Percentiles rank a stretch among this genome's conserved stretches.
Evolutionary conservation across 2,329 filamentous ascomycete species (phyloP).

Genomic region (Fusarium humuli): DNA sequence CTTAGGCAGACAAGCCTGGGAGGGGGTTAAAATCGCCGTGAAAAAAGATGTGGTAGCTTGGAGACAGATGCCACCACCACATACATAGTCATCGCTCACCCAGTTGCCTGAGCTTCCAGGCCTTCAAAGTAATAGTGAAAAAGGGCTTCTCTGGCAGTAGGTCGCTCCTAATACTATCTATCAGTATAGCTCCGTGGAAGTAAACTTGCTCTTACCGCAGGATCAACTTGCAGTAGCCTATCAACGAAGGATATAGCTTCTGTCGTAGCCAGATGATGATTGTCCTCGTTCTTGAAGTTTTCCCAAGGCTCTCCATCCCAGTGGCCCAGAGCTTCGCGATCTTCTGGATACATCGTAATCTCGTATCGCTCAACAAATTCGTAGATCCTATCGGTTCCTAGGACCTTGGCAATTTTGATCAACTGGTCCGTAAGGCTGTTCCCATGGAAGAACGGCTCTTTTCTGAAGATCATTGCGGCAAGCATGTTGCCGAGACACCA

Average conservation of each 20-base stretch:
- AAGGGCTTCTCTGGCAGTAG: constrained; percentile 11
- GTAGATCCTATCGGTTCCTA: constrained; percentile 94
- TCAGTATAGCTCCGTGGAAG: fast-evolving
- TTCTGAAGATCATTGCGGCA: constrained; percentile 98
- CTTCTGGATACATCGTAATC: constrained; percentile 94
- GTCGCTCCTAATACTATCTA: background rate
- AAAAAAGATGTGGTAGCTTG: too few species aligned
- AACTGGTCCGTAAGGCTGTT: constrained; percentile 96
- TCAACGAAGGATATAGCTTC: constrained; percentile 97
- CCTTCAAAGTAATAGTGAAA: too few species aligned
- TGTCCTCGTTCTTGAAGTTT: constrained; percentile 92
- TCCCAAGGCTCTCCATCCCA: constrained; percentile 97
- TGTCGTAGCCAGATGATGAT: constrained; percentile 92
- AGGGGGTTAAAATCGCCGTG: too few species aligned
- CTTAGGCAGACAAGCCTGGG: too few species aligned
- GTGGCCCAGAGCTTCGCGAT: constrained; percentile 92
- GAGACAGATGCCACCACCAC: too few species aligned
- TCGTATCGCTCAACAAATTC: constrained; percentile 98
- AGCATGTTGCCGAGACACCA: constrained; percentile 99
- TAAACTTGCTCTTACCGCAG: constrained; percentile 73
- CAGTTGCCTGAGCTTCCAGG: too few species aligned
- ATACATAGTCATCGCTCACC: too few species aligned
- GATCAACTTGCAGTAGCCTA: constrained; percentile 93
- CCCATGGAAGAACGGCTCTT: constrained; percentile 98
- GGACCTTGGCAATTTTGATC: constrained; percentile 96